phyloP scores from a whole-genome alignment of 2,329 filamentous ascomycete species.

The Cytospora leucostoma region DNA sequence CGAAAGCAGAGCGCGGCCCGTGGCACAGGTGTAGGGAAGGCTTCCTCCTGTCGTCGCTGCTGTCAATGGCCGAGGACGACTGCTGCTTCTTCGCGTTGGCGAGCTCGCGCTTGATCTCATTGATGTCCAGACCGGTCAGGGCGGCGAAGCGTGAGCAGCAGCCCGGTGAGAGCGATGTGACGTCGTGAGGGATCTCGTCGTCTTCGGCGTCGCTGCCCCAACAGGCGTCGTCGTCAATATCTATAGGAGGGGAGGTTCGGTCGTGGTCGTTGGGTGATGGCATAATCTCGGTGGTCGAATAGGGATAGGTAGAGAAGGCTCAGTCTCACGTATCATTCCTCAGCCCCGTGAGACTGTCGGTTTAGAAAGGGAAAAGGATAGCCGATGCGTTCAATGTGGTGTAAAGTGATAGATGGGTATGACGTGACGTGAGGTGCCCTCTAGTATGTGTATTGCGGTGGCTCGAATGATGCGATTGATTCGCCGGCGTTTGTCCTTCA shows the following conservation, averaged over 20 bases:
- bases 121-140: constrained; percentile 24
- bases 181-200: constrained; percentile 4
- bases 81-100: constrained; percentile 1
- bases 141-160: constrained; percentile 28
- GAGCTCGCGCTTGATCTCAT: constrained; percentile 24
- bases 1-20: constrained; percentile 24
- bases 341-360: not conserved
- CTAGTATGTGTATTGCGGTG: not conserved
- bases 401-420: not conserved
- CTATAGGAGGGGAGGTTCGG: constrained; percentile 14
- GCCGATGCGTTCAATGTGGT: not conserved
- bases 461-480: not conserved
- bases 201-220: constrained; percentile 8
- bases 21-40: constrained; percentile 19
- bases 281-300: constrained; percentile 18
- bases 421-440: not conserved
- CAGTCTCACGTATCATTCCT: not conserved
- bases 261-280: constrained; percentile 23
- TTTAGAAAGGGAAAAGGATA: not conserved
- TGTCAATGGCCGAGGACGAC: not conserved
- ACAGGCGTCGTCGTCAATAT: constrained; percentile 23
- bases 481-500: not conserved
- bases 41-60: not conserved
- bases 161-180: constrained; percentile 23
- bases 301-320: not conserved